Evolutionary conservation across 176 grass and related monocot genomes (phyloP), one percentile per base, ranked within the genome.

Genomic region (Thinopyrum elongatum): DNA sequence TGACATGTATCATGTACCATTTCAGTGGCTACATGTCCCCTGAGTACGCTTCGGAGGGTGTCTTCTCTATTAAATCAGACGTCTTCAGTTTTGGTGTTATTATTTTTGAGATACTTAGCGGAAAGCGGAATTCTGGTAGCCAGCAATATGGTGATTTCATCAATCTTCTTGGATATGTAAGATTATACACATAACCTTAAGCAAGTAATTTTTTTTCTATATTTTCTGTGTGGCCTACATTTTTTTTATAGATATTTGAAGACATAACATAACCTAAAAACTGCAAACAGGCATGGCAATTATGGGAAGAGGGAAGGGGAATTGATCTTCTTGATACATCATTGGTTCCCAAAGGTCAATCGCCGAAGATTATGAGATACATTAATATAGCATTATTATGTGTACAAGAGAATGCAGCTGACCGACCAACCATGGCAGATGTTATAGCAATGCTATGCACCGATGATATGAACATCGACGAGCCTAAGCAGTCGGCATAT

Each of bases 21-120:
- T 57, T 55, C 42, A 83, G 81, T 76, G 82, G 82, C 21, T 84
- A 84, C 38, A 83, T 83, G 81, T 49, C 81, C 57, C 81, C 81
- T 6, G 81, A 83, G 67, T 83, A 83, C 61, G 67, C 70, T 74
- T 84, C 82, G 0, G 70, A 84, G 38, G 82, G 82, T 26, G 35
- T 63, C 26, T 84, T 46, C 73, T 83, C 70, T 47, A 76, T 39
- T 38, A 82, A 83, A 68, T 74, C 64, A 0, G 60, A 59, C 31
- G 60, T 77, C 66, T 88, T 59, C 33, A 76, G 74, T 35, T 76
- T 77, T 83, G 72, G 78, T 35, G 81, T 77, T 19, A 55, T 82
- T 42, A 64, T 88, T 38, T 26, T 88, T 2, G 80, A 77, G 64
- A 65, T 82, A 35, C 36, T 88, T 44, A 82, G 80, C 7, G 68